A percentile compares a stretch with the other conserved stretches of the same genome.
These are phyloP conservation scores for Colletotrichum abscissum DNA, from an alignment of 2,329 filamentous ascomycete genomes.

Conservation along the genomic window DNA sequence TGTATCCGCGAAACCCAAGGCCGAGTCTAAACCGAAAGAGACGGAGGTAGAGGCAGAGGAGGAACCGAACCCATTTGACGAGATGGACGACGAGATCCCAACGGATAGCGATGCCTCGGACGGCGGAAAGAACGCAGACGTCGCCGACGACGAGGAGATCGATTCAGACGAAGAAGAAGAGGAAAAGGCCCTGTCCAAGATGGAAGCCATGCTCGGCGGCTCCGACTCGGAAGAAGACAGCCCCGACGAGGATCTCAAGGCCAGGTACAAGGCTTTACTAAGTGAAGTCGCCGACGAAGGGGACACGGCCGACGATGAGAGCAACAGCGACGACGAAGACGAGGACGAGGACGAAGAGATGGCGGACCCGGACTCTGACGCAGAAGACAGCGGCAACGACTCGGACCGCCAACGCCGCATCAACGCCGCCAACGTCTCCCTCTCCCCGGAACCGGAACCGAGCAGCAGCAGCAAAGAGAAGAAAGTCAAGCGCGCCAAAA, in stretches of 20 bases:
- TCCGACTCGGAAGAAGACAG: constrained; percentile 56
- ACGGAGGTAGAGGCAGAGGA: constrained; percentile 42
- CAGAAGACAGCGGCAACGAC: constrained; percentile 36
- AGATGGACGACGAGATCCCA: constrained; percentile 37
- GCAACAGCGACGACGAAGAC: constrained; percentile 43
- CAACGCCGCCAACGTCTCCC: constrained; percentile 39
- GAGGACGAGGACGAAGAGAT: constrained; percentile 44
- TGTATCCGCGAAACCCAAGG: constrained; percentile 40
- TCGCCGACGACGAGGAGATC: constrained; percentile 42
- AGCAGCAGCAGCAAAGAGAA: constrained; percentile 42
- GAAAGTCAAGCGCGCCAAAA: constrained; percentile 41
- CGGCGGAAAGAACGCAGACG: constrained; percentile 39
- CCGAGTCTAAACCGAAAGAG: constrained; percentile 46
- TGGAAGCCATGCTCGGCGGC: constrained; percentile 57
- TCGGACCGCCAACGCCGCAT: constrained; percentile 40
- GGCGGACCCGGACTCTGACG: constrained; percentile 45
- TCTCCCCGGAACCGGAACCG: constrained; percentile 44
- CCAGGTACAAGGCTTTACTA: constrained; percentile 59
- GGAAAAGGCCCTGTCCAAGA: constrained; percentile 54
- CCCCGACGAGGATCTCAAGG: constrained; percentile 49
- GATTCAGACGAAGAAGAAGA: constrained; percentile 39
- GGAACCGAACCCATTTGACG: constrained; percentile 40
- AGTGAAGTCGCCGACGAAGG: constrained; percentile 54
- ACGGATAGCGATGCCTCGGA: constrained; percentile 37
- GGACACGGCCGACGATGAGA: constrained; percentile 46